Base-by-base conservation (phyloP, 2,329 filamentous ascomycete genomes). In the Pseudogymnoascus sp. region DNA sequence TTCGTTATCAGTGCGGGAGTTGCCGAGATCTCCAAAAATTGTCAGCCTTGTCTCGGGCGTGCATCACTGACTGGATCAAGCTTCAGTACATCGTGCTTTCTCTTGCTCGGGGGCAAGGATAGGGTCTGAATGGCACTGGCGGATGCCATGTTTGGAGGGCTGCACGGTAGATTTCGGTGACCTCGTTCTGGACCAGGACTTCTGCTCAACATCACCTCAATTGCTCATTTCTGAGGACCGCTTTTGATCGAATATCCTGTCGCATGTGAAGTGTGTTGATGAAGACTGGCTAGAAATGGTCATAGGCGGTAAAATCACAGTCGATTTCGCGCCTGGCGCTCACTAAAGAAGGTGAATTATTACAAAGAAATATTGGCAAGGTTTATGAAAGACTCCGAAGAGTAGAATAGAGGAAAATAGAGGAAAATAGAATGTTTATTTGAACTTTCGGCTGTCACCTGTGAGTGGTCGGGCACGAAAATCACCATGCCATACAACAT, bases 1-100 rank as follows among this genome's bases (percentile, higher is more conserved):
- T 56, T 56, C 50, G 28, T 56, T 56, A 56, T 56, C 50, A 56
- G 50, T 56, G 28, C 50, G 50, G 50, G 28, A 56, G 50, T 56
- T 56, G 28, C 50, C 50, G 50, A 56, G 50, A 33, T 56, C 50
- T 56, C 50, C 50, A 56, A 35, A 41, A 53, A 56, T n/a, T 56
- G 28, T 56, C 50, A 56, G 50, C 50, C 50, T 56, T 35, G 50
- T 56, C 50, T 56, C 16, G 14, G 50, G 26, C 28, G 28, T 22
- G 50, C 28, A 56, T 56, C 8, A 56, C 28, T 56, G 50, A 56
- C 50, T n/a, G 5, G 3, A 14, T 56, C 50, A 56, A 56, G 50
- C 50, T 3, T 33, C 28, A 33, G 2, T 1, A 22, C 28, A 19
- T 33, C 26, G 24, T 6, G 19, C 3, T 33, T 33, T 14, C 28